Percentiles rank a stretch among this genome's conserved stretches.
phyloP scores from a whole-genome alignment of 2,329 filamentous ascomycete genomes.

The Sclerotinia trifoliorum region DNA sequence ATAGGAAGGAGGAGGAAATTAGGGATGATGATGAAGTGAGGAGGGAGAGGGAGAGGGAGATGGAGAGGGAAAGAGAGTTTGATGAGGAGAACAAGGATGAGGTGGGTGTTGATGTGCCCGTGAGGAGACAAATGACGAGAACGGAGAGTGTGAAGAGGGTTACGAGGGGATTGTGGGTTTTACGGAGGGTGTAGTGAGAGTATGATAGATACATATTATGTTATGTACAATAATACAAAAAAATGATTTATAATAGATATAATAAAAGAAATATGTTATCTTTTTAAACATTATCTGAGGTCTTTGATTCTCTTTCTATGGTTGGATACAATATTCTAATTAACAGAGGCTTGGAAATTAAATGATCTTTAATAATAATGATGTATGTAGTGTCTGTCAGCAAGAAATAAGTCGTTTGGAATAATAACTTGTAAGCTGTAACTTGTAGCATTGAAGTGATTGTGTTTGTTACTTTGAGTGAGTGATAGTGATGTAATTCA shows the following conservation, averaged over 20 bases:
- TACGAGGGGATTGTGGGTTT: conserved; percentile 19
- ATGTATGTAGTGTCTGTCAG: no score
- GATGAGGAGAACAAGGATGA: neutral
- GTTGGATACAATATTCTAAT: no score
- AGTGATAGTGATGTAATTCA: no score
- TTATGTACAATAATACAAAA: neutral
- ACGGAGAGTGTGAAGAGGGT: conserved; percentile 22
- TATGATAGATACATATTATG: neutral
- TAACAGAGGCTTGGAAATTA: no score
- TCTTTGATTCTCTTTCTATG: neutral
- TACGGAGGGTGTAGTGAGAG: conserved; percentile 16
- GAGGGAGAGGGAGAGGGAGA: conserved; percentile 13
- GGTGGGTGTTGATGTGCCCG: neutral
- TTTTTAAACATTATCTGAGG: neutral
- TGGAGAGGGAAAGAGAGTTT: conserved; percentile 1
- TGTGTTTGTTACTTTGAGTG: no score
- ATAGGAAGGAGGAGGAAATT: conserved; percentile 28
- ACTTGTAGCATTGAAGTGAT: no score
- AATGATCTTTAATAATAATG: no score
- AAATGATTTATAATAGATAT: no score
- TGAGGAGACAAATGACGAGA: conserved; percentile 11
- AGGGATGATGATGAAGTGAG: conserved; percentile 28
- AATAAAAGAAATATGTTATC: neutral
- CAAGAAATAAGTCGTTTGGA: no score
- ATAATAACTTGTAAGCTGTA: no score